These are phyloP conservation scores for Coleophoma crateriformis DNA, from an alignment of 2,329 filamentous ascomycete species.

Conservation along the genomic window DNA sequence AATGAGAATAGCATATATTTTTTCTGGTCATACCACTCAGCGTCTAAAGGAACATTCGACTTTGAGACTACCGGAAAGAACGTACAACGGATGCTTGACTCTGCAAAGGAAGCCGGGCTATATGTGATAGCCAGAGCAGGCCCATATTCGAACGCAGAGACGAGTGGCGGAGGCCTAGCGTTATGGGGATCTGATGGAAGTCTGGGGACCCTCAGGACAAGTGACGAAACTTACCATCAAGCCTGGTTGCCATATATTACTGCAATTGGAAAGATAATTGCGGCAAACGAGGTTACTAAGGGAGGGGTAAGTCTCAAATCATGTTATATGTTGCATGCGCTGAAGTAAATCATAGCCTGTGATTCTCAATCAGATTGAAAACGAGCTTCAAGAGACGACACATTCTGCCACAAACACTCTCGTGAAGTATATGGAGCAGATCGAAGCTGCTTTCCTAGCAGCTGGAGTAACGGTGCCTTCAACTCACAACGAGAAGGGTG, in stretches of 20 bases:
- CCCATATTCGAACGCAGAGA: constrained; percentile 47
- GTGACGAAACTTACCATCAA: constrained; percentile 35
- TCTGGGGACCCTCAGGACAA: constrained; percentile 35
- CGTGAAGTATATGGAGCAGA: constrained; percentile 46
- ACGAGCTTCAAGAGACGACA: constrained; percentile 41
- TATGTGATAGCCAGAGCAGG: constrained; percentile 46
- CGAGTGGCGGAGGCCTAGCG: constrained; percentile 39
- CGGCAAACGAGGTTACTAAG: constrained; percentile 42
- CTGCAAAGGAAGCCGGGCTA: constrained; percentile 43
- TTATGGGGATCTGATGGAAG: constrained; percentile 41
- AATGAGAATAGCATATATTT: constrained; percentile 33
- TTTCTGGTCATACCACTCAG: constrained; percentile 44
- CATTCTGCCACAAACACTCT: constrained; percentile 37
- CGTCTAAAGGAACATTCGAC: constrained; percentile 38
- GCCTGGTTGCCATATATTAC: constrained; percentile 42
- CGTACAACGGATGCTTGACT: constrained; percentile 42
- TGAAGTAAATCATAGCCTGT: constrained; percentile 28
- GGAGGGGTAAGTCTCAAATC: constrained; percentile 29
- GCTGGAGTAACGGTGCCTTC: constrained; percentile 43
- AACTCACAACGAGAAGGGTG: constrained; percentile 45
- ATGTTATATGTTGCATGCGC: not conserved
- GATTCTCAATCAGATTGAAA: constrained; percentile 47
- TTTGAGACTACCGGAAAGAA: constrained; percentile 46
- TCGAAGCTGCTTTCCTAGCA: constrained; percentile 37
- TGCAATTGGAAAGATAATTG: constrained; percentile 40